phyloP scores from a whole-genome alignment of 176 grass and related monocot species.

The Sorghum bicolor region DNA sequence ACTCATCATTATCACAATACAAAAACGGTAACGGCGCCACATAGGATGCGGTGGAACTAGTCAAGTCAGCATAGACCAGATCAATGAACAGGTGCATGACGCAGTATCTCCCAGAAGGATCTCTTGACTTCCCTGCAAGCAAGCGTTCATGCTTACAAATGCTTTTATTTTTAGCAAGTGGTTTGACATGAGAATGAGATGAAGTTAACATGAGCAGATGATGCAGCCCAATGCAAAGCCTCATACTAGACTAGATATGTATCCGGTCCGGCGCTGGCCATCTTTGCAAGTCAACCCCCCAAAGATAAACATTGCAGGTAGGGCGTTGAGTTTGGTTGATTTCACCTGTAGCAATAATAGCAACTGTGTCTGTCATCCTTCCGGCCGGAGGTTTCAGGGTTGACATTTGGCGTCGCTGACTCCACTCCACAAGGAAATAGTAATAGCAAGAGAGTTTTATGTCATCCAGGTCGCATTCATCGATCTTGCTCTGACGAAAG shows the following conservation, averaged over 20 bases:
- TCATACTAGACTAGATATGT: no score
- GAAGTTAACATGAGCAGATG: not conserved
- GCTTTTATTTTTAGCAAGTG: not conserved
- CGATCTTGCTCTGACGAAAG: not conserved
- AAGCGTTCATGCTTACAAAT: not conserved
- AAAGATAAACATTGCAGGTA: constrained; percentile 2
- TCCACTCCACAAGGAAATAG: not conserved
- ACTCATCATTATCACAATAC: not conserved
- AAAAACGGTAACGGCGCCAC: not conserved
- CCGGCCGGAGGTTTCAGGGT: not conserved
- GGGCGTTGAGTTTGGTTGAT: not conserved
- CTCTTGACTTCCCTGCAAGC: not conserved
- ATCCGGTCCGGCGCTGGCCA: no score
- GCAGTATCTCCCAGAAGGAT: constrained; percentile 8
- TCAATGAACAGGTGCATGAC: not conserved
- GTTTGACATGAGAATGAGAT: not conserved
- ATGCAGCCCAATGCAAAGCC: no score
- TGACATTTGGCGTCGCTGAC: constrained; percentile 12
- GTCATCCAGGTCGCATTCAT: not conserved
- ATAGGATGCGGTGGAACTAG: not conserved
- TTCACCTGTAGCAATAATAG: not conserved
- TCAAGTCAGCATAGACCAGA: not conserved
- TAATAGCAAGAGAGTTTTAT: not conserved
- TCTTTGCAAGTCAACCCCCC: not conserved
- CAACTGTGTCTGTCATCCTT: not conserved